Percentiles rank a stretch among this genome's conserved stretches.
Conservation (phyloP, 2,329 filamentous ascomycete genomes). For the Xenosphaeropsis pyriputrescens region DNA sequence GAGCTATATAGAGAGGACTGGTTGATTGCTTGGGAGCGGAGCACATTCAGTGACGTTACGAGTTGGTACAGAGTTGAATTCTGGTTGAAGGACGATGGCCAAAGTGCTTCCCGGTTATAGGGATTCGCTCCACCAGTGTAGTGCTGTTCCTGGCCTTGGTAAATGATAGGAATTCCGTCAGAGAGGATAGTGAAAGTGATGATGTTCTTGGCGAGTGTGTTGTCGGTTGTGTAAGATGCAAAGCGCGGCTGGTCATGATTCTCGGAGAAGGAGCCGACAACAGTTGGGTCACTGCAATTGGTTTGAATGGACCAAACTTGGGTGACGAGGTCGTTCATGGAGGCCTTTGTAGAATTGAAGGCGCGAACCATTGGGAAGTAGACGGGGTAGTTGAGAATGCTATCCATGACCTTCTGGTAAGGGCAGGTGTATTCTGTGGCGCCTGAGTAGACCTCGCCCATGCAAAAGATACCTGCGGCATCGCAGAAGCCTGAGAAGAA, state of each 20-base stretch:
- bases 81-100: constrained; percentile 34
- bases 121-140: constrained; percentile 32
- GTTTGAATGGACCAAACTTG: not conserved
- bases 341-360: constrained; percentile 1
- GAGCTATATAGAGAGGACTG: constrained; percentile 22
- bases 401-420: constrained; percentile 26
- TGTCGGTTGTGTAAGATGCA: constrained; percentile 6
- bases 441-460: constrained; percentile 24
- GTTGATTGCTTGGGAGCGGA: constrained; percentile 29
- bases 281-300: not conserved
- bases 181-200: constrained; percentile 45
- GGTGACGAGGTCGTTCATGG: constrained; percentile 2
- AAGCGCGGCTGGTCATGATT: constrained; percentile 4
- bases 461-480: constrained; percentile 20
- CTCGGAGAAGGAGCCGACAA: constrained; percentile 2
- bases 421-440: constrained; percentile 23
- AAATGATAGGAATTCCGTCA: constrained; percentile 49
- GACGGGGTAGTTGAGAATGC: constrained; percentile 29
- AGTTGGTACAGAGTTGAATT: constrained; percentile 30
- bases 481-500: constrained; percentile 21
- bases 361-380: constrained; percentile 11
- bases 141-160: constrained; percentile 51
- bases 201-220: constrained; percentile 39
- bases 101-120: constrained; percentile 39
- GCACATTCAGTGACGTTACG: constrained; percentile 30